phyloP scores from a whole-genome alignment of 768 basidiomycete genomes.

The Rubroboletus pulcherrimus region DNA sequence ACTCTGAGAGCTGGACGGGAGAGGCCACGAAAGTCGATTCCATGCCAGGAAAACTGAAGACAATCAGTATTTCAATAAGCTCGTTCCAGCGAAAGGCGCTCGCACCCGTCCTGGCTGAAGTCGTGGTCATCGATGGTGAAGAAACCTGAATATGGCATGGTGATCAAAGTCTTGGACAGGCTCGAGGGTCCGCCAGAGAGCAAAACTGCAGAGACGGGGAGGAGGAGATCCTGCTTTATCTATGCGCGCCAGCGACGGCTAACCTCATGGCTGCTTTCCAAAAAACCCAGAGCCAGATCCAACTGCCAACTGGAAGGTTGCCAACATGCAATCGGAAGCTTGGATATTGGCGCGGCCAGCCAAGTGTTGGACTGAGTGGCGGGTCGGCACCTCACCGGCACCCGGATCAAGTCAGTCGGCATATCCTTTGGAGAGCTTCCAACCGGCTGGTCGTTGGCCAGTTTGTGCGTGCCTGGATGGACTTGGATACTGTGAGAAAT shows the following conservation, averaged over 20 bases:
- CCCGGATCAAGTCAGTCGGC: not conserved
- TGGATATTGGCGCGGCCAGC: not conserved
- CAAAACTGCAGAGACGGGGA: too few relatives aligned
- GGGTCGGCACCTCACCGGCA: not conserved
- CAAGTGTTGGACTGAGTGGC: not conserved
- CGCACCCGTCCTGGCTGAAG: not conserved
- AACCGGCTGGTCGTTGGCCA: not conserved
- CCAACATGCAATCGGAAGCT: not conserved
- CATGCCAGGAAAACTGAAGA: not conserved
- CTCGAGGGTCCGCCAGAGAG: not conserved
- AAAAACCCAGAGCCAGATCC: not conserved
- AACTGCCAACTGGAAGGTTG: not conserved
- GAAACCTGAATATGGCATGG: not conserved
- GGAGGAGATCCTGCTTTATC: not conserved
- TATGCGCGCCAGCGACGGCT: not conserved
- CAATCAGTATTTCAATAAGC: not conserved
- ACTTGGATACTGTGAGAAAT: not conserved
- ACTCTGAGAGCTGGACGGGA: not conserved
- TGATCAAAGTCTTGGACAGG: not conserved
- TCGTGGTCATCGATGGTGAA: not conserved
- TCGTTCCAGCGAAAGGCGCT: not conserved
- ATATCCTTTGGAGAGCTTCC: slow-evolving; percentile 3
- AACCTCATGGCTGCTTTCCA: not conserved
- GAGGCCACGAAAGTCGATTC: not conserved
- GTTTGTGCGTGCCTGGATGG: not conserved